phyloP scores from a whole-genome alignment of 2,329 filamentous ascomycete genomes.

The Ophiostoma tasmaniense region DNA sequence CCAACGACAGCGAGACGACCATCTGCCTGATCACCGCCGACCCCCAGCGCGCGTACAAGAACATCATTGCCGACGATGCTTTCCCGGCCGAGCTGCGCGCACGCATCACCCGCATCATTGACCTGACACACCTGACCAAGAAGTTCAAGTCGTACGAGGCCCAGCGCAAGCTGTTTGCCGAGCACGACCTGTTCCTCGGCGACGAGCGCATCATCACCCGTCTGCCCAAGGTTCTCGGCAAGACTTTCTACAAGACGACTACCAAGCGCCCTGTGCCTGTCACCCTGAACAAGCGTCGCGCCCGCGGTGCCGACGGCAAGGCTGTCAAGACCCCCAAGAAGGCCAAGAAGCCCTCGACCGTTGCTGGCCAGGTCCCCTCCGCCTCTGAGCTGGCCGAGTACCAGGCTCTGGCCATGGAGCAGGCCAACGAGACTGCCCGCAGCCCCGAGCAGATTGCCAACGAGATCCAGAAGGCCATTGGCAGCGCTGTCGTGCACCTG shows the following conservation, averaged over 20 bases:
- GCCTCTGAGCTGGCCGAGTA: slow-evolving; percentile 72
- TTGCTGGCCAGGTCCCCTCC: slow-evolving; percentile 65
- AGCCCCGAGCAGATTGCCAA: slow-evolving; percentile 59
- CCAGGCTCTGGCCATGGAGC: slow-evolving; percentile 57
- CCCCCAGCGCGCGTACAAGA: slow-evolving; percentile 80
- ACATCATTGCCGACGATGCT: slow-evolving; percentile 65
- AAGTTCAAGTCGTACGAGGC: slow-evolving; percentile 87
- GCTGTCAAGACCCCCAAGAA: slow-evolving; percentile 45
- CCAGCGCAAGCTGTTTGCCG: slow-evolving; percentile 69
- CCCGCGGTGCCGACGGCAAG: slow-evolving; percentile 54
- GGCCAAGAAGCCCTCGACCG: slow-evolving; percentile 38
- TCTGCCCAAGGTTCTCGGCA: slow-evolving; percentile 73
- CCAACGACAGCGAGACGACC: slow-evolving; percentile 44
- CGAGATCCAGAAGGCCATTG: slow-evolving; percentile 72
- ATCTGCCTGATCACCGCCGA: slow-evolving; percentile 75
- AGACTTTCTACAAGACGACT: slow-evolving; percentile 81
- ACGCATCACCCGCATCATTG: slow-evolving; percentile 68
- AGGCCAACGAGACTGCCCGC: slow-evolving; percentile 34
- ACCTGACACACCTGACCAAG: slow-evolving; percentile 66
- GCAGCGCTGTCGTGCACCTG: slow-evolving; percentile 71
- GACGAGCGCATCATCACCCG: slow-evolving; percentile 74
- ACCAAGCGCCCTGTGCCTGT: slow-evolving; percentile 82
- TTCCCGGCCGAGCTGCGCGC: slow-evolving; percentile 60
- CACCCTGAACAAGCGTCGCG: slow-evolving; percentile 52
- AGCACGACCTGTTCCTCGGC: slow-evolving; percentile 89